Conservation (phyloP, 1,284 basidiomycete species). For the Peniophora sp. region DNA sequence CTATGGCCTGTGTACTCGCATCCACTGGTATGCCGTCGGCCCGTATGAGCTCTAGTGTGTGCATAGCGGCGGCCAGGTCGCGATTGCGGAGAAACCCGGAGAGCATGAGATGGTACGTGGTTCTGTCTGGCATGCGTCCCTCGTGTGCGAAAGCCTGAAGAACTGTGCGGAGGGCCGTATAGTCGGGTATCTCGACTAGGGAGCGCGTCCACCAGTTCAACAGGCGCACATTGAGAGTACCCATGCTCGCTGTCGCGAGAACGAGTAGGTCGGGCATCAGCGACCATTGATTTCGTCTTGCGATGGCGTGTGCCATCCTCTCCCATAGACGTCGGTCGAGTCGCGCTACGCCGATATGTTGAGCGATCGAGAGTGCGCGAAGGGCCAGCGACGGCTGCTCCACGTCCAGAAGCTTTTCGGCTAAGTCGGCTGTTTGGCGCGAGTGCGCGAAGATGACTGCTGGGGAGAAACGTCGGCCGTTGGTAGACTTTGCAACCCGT, state of each 20-base stretch:
- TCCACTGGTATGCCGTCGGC: constrained; percentile 44
- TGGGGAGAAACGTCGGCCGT: not conserved
- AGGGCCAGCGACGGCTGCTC: not conserved
- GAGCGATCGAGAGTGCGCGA: not conserved
- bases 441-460: not conserved
- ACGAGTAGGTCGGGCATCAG: not conserved
- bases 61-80: constrained; percentile 48
- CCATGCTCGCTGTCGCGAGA: constrained; percentile 13
- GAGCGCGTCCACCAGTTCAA: constrained; percentile 65
- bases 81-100: constrained; percentile 61
- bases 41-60: constrained; percentile 46
- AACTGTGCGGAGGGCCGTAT: constrained; percentile 32
- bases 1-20: constrained; percentile 48
- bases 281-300: not conserved
- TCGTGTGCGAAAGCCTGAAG: constrained; percentile 42
- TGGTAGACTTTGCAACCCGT: not conserved
- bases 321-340: not conserved
- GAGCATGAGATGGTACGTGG: constrained; percentile 61
- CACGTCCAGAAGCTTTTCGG: not conserved
- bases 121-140: constrained; percentile 38
- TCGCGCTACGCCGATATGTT: not conserved
- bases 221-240: constrained; percentile 41
- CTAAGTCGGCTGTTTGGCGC: not conserved
- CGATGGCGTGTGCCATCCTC: not conserved
- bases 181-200: constrained; percentile 43